phyloP scores from a whole-genome alignment of 2,329 filamentous ascomycete species.

The Aureobasidium sp. region DNA sequence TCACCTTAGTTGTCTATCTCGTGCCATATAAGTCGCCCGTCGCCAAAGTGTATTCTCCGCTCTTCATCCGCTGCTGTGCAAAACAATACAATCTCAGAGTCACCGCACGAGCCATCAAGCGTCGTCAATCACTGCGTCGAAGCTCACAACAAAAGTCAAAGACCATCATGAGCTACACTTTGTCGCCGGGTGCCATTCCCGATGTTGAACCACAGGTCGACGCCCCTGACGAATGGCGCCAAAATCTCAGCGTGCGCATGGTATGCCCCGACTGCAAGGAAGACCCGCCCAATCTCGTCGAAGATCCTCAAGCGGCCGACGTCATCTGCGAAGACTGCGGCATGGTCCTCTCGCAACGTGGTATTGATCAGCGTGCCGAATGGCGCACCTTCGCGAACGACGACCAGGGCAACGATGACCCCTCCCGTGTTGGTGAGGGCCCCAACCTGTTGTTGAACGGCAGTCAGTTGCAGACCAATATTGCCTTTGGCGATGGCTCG shows the following conservation, averaged over 20 bases:
- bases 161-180: conserved; percentile 28
- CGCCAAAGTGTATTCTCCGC: conserved; percentile 61
- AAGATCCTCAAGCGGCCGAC: conserved; percentile 87
- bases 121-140: conserved; percentile 33
- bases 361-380: conserved; percentile 92
- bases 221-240: conserved; percentile 51
- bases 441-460: conserved; percentile 85
- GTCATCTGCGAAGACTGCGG: conserved; percentile 90
- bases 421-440: conserved; percentile 93
- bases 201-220: conserved; percentile 29
- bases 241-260: conserved; percentile 79
- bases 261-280: conserved; percentile 89
- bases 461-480: conserved; percentile 78
- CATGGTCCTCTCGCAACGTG: conserved; percentile 78
- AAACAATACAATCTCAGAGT: conserved; percentile 39
- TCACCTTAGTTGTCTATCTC: neutral
- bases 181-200: conserved; percentile 38
- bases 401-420: conserved; percentile 91
- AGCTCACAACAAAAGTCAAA: conserved; percentile 20
- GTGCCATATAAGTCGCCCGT: conserved; percentile 27
- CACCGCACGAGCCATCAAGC: conserved; percentile 37
- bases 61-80: conserved; percentile 51
- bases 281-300: conserved; percentile 81
- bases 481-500: conserved; percentile 71
- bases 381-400: conserved; percentile 99